These are phyloP conservation scores for Berberis thunbergii DNA, from an alignment of 164 flowering plant species.

Conservation along the genomic window DNA sequence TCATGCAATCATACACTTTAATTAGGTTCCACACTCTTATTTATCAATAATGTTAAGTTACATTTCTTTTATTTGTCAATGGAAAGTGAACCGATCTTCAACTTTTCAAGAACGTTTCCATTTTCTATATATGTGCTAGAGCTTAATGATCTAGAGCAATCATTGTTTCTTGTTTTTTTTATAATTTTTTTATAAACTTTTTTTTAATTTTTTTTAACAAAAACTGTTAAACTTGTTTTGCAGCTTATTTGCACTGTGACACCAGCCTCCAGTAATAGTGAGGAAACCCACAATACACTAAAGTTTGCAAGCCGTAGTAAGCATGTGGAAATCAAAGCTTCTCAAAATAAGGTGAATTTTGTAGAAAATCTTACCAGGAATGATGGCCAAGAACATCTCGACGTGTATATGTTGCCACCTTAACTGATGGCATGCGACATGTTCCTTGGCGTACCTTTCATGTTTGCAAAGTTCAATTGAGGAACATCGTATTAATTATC, in stretches of 20 bases:
- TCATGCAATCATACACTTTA: too few relatives aligned
- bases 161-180: neutral
- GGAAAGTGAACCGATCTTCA: too few relatives aligned
- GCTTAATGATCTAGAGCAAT: too few relatives aligned
- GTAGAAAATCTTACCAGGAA: neutral
- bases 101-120: too few relatives aligned
- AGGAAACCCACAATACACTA: slow-evolving; percentile 77
- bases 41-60: too few relatives aligned
- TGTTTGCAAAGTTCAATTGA: slow-evolving; percentile 2
- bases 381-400: too few relatives aligned
- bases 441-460: too few relatives aligned
- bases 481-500: neutral
- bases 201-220: slow-evolving; percentile 1
- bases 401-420: neutral
- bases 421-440: neutral
- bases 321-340: slow-evolving; percentile 69
- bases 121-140: too few relatives aligned
- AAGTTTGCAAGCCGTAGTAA: slow-evolving; percentile 79
- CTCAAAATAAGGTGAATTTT: slow-evolving; percentile 62
- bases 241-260: slow-evolving; percentile 89
- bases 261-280: slow-evolving; percentile 75
- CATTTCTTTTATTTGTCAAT: too few relatives aligned
- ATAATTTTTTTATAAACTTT: neutral
- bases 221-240: slow-evolving; percentile 3
- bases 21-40: too few relatives aligned